Conservation (phyloP, 228 moss, liverwort and hornwort species). For the Sphagnum fallax region DNA sequence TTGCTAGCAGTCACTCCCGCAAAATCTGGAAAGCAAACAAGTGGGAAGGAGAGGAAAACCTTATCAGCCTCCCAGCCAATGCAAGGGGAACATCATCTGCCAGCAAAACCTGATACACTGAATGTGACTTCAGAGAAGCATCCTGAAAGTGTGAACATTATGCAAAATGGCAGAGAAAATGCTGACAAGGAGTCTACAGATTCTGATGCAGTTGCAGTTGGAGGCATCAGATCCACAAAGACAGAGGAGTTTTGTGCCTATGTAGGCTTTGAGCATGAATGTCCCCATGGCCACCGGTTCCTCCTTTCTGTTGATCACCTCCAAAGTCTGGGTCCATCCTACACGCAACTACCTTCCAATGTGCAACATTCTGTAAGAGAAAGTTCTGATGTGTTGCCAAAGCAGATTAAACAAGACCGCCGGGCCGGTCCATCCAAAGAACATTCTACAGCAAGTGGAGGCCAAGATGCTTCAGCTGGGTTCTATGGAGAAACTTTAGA, state of each 20-base stretch:
- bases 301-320: constrained; percentile 55
- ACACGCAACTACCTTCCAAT: constrained; percentile 18
- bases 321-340: constrained; percentile 40
- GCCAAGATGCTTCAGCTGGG: constrained; percentile 8
- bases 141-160: constrained; percentile 21
- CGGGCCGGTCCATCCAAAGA: constrained; percentile 26
- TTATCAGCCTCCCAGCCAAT: constrained; percentile 7
- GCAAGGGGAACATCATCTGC: constrained; percentile 24
- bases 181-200: constrained; percentile 9
- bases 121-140: constrained; percentile 19
- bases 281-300: constrained; percentile 91
- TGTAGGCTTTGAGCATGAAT: constrained; percentile 96
- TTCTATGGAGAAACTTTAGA: not conserved
- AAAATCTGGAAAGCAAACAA: constrained; percentile 32
- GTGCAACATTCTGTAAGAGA: constrained; percentile 19
- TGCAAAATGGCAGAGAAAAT: constrained; percentile 26
- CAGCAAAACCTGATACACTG: constrained; percentile 13
- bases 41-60: constrained; percentile 41
- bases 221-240: constrained; percentile 12
- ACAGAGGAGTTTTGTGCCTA: constrained; percentile 48
- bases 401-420: constrained; percentile 23
- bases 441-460: constrained; percentile 1
- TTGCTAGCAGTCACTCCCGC: constrained; percentile 22
- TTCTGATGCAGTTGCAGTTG: constrained; percentile 17
- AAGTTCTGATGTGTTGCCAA: constrained; percentile 7